Percentiles rank a stretch among this genome's conserved stretches.
phyloP scores from a whole-genome alignment of 768 basidiomycete species.

The Coprinopsis marcescibilis region DNA sequence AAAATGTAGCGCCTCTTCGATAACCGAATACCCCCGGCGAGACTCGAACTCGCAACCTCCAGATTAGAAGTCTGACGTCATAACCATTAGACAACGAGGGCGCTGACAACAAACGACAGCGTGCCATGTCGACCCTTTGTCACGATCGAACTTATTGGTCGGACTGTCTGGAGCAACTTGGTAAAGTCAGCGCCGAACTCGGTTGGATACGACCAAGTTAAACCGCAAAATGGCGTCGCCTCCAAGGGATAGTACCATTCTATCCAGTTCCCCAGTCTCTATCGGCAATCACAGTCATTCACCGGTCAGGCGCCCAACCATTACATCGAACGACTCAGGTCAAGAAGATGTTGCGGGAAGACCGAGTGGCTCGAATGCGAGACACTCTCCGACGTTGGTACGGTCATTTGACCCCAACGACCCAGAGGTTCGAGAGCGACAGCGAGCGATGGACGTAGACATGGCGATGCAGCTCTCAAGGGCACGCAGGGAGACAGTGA shows the following conservation, averaged over 20 bases:
- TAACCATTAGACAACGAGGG: slow-evolving; percentile 88
- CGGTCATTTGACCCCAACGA: slow-evolving; percentile 66
- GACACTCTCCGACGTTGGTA: slow-evolving; percentile 56
- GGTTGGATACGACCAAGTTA: neutral
- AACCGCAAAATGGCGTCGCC: slow-evolving; percentile 32
- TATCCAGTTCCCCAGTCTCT: slow-evolving; percentile 41
- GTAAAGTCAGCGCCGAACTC: neutral
- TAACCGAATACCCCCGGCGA: slow-evolving; percentile 57
- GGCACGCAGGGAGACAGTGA: slow-evolving; percentile 62
- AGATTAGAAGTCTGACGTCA: slow-evolving; percentile 91
- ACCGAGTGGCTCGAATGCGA: slow-evolving; percentile 35
- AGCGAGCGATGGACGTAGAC: slow-evolving; percentile 91
- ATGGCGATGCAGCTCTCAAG: slow-evolving; percentile 80
- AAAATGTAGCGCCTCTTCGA: neutral
- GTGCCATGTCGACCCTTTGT: too few species aligned
- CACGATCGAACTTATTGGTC: neutral
- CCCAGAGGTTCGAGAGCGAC: slow-evolving; percentile 75
- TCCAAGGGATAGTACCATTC: slow-evolving; percentile 23
- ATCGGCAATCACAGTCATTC: slow-evolving; percentile 32
- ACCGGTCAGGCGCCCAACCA: slow-evolving; percentile 33
- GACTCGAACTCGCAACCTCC: slow-evolving; percentile 87
- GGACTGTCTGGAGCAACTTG: too few species aligned
- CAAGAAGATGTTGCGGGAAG: slow-evolving; percentile 32
- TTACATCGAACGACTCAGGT: slow-evolving; percentile 20
- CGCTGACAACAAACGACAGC: slow-evolving; percentile 20